A percentile compares a stretch with the other conserved stretches of the same genome.
Evolutionary conservation across 805 yeast genomes (phyloP).

Genomic region (Candida argentea): DNA sequence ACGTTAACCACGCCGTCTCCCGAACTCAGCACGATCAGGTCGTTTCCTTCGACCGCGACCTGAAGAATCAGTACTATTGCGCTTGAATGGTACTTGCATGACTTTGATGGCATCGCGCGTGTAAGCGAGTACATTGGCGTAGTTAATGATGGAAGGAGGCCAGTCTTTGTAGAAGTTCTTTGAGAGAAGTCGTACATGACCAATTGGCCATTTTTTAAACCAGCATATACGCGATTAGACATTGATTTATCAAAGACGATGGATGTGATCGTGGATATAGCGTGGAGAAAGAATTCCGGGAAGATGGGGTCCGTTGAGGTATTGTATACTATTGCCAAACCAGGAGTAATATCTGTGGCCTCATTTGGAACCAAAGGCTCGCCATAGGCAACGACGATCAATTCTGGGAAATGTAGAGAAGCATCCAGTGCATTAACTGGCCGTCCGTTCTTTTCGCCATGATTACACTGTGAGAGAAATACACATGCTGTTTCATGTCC

Average conservation of each 20-base stretch:
- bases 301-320: constrained; percentile 2
- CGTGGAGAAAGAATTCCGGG: constrained; percentile 31
- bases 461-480: no score
- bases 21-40: constrained; percentile 12
- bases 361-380: not conserved
- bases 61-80: constrained; percentile 15
- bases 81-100: constrained; percentile 8
- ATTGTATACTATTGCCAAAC: constrained; percentile 7
- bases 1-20: constrained; percentile 18
- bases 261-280: constrained; percentile 28
- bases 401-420: constrained; percentile 8
- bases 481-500: not conserved
- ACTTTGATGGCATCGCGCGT: constrained; percentile 3
- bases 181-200: constrained; percentile 39
- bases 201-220: constrained; percentile 39
- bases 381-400: constrained; percentile 6
- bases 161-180: constrained; percentile 5
- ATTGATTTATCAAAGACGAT: constrained; percentile 31
- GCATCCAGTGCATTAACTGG: no score
- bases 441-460: no score
- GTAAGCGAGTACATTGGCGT: constrained; percentile 13
- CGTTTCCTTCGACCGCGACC: constrained; percentile 11
- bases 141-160: constrained; percentile 12
- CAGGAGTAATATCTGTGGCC: constrained; percentile 1
- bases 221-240: constrained; percentile 35